A percentile compares a stretch with the other conserved stretches of the same genome.
Evolutionary conservation across 1,284 basidiomycete genomes (phyloP).

Genomic region (Abortiporus biennis): DNA sequence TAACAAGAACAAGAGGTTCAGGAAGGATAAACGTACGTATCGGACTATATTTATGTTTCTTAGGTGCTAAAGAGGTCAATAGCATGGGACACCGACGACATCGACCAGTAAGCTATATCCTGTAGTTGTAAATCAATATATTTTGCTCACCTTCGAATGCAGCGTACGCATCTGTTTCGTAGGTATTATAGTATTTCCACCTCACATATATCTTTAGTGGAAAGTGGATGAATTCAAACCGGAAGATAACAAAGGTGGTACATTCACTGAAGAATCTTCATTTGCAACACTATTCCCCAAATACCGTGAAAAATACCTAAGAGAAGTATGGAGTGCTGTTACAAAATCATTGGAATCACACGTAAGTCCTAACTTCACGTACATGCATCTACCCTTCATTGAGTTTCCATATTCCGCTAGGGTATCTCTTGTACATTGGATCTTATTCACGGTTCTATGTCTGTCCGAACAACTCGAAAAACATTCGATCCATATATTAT

Average conservation of each 20-base stretch:
- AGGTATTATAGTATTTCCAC: too few species aligned
- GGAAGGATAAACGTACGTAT: constrained; percentile 85
- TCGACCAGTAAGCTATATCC: constrained; percentile 78
- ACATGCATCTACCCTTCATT: neutral
- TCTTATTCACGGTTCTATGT: constrained; percentile 96
- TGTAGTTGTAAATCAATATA: neutral
- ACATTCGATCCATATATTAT: constrained; percentile 96
- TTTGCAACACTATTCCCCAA: constrained; percentile 99
- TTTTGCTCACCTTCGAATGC: too few species aligned
- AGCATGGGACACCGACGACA: constrained; percentile 99
- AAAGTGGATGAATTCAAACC: constrained; percentile 78
- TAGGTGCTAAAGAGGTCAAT: neutral
- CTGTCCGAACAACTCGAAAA: constrained; percentile 94
- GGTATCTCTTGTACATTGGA: constrained; percentile 91
- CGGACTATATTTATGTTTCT: constrained; percentile 3
- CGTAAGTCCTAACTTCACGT: constrained; percentile 35
- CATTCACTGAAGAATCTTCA: constrained; percentile 93
- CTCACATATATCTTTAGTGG: constrained; percentile 53
- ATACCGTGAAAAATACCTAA: constrained; percentile 94
- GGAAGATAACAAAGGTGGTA: constrained; percentile 72
- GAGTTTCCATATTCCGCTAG: too few species aligned
- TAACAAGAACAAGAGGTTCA: constrained; percentile 83
- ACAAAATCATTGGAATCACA: constrained; percentile 81
- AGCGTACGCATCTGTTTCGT: too few species aligned
- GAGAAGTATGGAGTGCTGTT: constrained; percentile 94